Percentiles rank a stretch among this genome's conserved stretches.
Conservation (phyloP, 2,329 filamentous ascomycete species). For the Stachybotrys chartarum region DNA sequence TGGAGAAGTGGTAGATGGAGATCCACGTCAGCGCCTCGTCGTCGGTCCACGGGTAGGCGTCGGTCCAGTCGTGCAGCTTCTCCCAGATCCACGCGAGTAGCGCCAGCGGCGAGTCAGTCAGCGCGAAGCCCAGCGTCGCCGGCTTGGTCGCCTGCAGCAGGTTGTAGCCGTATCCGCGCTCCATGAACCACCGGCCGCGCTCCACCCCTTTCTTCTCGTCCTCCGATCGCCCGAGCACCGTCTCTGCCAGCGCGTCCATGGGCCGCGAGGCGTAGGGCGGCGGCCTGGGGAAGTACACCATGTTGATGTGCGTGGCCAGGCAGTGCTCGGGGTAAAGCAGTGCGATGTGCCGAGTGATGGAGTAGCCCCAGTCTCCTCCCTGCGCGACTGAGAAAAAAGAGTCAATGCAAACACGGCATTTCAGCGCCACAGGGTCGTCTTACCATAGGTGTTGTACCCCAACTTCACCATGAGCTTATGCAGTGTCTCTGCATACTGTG, state of each 20-base stretch:
- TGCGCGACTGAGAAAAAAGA: slow-evolving; percentile 36
- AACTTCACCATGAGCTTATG: slow-evolving; percentile 64
- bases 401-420: not conserved
- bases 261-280: slow-evolving; percentile 47
- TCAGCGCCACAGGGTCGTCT: not conserved
- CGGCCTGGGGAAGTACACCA: slow-evolving; percentile 45
- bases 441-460: slow-evolving; percentile 40
- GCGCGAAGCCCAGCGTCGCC: slow-evolving; percentile 60
- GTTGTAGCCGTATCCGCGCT: slow-evolving; percentile 2
- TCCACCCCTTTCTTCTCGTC: slow-evolving; percentile 3
- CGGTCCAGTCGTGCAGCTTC: slow-evolving; percentile 69
- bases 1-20: slow-evolving; percentile 61
- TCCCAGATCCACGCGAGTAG: slow-evolving; percentile 70
- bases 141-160: slow-evolving; percentile 45
- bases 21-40: slow-evolving; percentile 70
- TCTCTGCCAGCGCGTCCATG: slow-evolving; percentile 44
- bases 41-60: slow-evolving; percentile 62
- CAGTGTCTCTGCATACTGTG: slow-evolving; percentile 43
- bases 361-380: slow-evolving; percentile 66
- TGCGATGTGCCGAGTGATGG: slow-evolving; percentile 56
- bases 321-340: slow-evolving; percentile 52
- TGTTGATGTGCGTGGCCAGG: slow-evolving; percentile 35
- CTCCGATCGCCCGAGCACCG: slow-evolving; percentile 42
- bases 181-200: not conserved
- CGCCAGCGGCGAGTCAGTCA: slow-evolving; percentile 60